A percentile compares a stretch with the other conserved stretches of the same genome.
phyloP scores from a whole-genome alignment of 495 filamentous ascomycete species.

The Neurospora sp. region DNA sequence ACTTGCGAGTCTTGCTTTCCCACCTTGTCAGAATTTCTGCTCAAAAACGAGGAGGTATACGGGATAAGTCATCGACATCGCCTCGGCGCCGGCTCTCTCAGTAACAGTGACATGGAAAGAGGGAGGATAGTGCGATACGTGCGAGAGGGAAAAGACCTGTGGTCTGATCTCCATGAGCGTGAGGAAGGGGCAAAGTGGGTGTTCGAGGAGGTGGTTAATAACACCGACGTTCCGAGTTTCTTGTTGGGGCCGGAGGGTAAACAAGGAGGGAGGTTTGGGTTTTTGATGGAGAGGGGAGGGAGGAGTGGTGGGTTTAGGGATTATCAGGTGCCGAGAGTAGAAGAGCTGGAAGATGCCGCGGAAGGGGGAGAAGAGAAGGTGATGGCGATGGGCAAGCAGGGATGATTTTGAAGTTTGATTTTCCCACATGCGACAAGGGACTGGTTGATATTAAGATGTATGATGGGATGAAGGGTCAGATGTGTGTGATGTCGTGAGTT shows the following conservation, averaged over 20 bases:
- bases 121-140: conserved; percentile 33
- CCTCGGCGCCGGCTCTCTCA: background rate
- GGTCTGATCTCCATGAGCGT: conserved; percentile 17
- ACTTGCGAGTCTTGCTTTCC: conserved; percentile 46
- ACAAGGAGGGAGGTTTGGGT: conserved; percentile 24
- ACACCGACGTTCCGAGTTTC: conserved; percentile 33
- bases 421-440: background rate
- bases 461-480: background rate
- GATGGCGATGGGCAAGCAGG: background rate
- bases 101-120: no score
- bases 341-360: background rate
- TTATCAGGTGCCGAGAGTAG: conserved; percentile 6
- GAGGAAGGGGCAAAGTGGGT: conserved; percentile 22
- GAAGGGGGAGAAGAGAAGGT: background rate
- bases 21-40: conserved; percentile 38
- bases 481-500: background rate
- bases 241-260: conserved; percentile 10
- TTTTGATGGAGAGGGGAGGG: conserved; percentile 29
- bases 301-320: conserved; percentile 30
- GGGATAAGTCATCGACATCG: conserved; percentile 34
- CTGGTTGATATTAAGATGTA: background rate
- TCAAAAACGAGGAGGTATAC: conserved; percentile 43
- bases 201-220: conserved; percentile 36
- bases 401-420: background rate
- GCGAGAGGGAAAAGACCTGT: conserved; percentile 38